Evolutionary conservation across 2,329 filamentous ascomycete genomes (phyloP).

Genomic region (Pseudonectria foliicola): DNA sequence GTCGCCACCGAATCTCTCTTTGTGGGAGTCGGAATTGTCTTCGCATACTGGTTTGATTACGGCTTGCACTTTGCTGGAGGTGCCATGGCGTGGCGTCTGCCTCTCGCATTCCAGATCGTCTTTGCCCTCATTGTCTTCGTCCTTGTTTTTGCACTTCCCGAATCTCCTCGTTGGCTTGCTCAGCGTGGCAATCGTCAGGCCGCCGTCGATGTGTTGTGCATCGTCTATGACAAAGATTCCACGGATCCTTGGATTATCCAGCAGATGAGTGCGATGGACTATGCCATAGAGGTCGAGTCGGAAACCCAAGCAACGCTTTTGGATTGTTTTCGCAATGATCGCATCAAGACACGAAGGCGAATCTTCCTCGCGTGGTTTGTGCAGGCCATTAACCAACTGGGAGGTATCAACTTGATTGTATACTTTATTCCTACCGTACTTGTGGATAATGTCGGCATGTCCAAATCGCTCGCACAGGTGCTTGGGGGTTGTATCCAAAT

Average conservation of each 20-base stretch:
- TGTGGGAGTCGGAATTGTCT: slow-evolving; percentile 31
- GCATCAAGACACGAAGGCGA: slow-evolving; percentile 9
- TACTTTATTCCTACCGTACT: slow-evolving; percentile 28
- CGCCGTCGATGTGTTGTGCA: slow-evolving; percentile 28
- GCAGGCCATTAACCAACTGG: slow-evolving; percentile 33
- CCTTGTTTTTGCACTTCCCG: slow-evolving; percentile 31
- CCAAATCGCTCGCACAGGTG: slow-evolving; percentile 23
- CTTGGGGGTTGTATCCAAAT: slow-evolving; percentile 30
- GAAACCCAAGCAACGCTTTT: slow-evolving; percentile 6
- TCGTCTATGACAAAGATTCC: slow-evolving; percentile 33
- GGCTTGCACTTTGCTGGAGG: slow-evolving; percentile 26
- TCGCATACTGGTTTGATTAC: slow-evolving; percentile 35
- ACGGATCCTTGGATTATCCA: slow-evolving; percentile 25
- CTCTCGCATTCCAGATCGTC: slow-evolving; percentile 24
- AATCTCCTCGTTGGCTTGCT: slow-evolving; percentile 35
- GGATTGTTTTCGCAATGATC: slow-evolving; percentile 12
- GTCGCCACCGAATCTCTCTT: slow-evolving; percentile 41
- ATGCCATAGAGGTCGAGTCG: slow-evolving; percentile 33
- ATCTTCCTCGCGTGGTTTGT: slow-evolving; percentile 13
- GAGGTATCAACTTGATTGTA: slow-evolving; percentile 40
- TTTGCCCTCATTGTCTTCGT: slow-evolving; percentile 27
- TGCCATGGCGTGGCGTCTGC: slow-evolving; percentile 18
- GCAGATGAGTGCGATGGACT: slow-evolving; percentile 32
- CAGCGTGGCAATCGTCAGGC: slow-evolving; percentile 29
- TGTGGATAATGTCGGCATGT: slow-evolving; percentile 26